Conservation (phyloP, 257 asterid genomes). For the Solanum paucissectum region DNA sequence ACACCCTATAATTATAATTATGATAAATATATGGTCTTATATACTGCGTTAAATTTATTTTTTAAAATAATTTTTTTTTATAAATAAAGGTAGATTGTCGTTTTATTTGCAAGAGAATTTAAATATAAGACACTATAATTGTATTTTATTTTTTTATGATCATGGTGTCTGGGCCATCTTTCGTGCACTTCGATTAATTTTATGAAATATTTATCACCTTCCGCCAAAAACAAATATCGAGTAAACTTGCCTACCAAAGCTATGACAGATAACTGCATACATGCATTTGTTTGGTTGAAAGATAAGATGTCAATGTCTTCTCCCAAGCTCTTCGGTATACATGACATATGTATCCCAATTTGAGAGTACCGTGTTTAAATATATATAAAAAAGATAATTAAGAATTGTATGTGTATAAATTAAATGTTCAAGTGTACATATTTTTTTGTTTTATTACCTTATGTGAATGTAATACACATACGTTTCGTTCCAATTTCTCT, state of each 20-base stretch:
- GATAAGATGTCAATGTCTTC: not conserved
- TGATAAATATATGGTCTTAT: not conserved
- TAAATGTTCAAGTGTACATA: not conserved
- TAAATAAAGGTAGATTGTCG: not conserved
- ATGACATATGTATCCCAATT: not conserved
- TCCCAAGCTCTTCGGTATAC: not conserved
- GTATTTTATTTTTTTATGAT: too few relatives aligned
- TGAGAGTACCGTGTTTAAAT: not conserved
- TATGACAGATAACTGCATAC: not conserved
- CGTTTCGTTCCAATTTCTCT: not conserved
- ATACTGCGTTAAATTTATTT: not conserved
- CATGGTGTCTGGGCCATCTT: rapidly evolving
- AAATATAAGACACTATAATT: not conserved
- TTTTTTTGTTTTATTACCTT: not conserved
- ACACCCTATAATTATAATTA: not conserved
- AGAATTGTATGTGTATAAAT: not conserved
- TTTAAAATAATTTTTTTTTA: not conserved
- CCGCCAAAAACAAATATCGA: rapidly evolving
- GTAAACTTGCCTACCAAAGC: rapidly evolving
- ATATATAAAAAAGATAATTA: not conserved
- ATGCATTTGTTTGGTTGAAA: not conserved
- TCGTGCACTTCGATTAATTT: not conserved
- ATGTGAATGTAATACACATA: not conserved
- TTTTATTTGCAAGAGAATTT: not conserved
- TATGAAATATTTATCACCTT: not conserved